phyloP scores from a whole-genome alignment of 208 protist genomes.

The Vickermania spadyakhi region DNA sequence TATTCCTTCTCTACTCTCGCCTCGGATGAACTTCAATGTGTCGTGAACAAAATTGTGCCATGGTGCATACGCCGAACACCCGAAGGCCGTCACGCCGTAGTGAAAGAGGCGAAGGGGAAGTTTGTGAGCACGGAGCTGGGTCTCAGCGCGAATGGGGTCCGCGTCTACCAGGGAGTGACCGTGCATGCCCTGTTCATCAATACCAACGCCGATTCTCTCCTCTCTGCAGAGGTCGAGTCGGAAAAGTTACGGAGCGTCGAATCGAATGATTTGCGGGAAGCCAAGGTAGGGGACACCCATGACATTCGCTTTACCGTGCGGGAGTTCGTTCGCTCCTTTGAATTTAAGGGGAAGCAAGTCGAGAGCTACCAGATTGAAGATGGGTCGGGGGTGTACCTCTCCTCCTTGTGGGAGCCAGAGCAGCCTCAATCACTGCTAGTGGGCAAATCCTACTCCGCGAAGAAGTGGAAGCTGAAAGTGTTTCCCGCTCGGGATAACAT shows the following conservation, averaged over 20 bases:
- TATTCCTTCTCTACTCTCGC: conserved; percentile 25
- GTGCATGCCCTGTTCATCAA: conserved; percentile 66
- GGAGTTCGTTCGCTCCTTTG: conserved; percentile 49
- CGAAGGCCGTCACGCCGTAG: conserved; percentile 18
- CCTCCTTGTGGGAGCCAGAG: conserved; percentile 45
- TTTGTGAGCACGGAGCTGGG: conserved; percentile 40
- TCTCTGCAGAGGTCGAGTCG: background rate
- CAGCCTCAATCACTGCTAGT: conserved; percentile 8
- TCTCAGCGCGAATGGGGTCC: conserved; percentile 38
- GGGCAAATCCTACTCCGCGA: conserved; percentile 47
- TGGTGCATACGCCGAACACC: conserved; percentile 19
- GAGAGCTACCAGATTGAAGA: conserved; percentile 79
- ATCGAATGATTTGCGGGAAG: conserved; percentile 9
- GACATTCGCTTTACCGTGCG: conserved; percentile 44
- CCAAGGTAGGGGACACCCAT: conserved; percentile 8
- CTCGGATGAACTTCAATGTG: conserved; percentile 37
- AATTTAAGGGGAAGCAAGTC: conserved; percentile 42
- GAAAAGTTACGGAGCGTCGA: background rate
- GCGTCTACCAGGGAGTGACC: conserved; percentile 57
- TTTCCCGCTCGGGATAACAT: conserved; percentile 43
- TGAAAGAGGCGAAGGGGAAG: conserved; percentile 59
- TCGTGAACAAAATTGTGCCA: conserved; percentile 64
- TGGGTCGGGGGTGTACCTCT: conserved; percentile 50
- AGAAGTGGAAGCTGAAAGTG: conserved; percentile 32
- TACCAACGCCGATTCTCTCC: conserved; percentile 9